These are phyloP conservation scores for Solanum etuberosum DNA, from an alignment of 257 asterid genomes.

Conservation along the genomic window DNA sequence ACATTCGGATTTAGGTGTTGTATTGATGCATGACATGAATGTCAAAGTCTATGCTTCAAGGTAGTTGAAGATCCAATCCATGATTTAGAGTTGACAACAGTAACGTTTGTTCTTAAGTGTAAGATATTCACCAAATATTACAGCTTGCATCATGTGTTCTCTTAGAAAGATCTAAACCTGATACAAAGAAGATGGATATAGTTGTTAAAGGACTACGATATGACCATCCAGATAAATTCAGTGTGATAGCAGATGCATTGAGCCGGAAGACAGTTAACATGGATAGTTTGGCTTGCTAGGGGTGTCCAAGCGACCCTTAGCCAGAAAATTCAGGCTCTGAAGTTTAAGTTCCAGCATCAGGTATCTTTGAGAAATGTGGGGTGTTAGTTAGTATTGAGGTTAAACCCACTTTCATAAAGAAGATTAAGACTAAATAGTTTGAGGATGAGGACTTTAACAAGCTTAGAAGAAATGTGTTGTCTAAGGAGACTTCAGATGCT, in stretches of 20 bases:
- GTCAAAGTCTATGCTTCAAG: background rate
- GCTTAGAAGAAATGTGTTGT: background rate
- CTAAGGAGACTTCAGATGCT: background rate
- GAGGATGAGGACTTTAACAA: background rate
- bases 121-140: background rate
- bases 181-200: background rate
- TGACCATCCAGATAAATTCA: background rate
- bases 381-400: background rate
- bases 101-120: background rate
- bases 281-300: background rate
- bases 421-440: background rate
- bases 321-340: background rate
- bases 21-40: too few species aligned
- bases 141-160: background rate
- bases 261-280: too few species aligned
- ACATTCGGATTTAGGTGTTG: background rate
- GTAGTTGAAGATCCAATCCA: background rate
- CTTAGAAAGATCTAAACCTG: background rate
- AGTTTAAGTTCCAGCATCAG: background rate
- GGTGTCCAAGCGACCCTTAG: background rate
- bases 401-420: background rate
- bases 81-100: background rate
- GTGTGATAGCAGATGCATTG: background rate
- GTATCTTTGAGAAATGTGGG: background rate
- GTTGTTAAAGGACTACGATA: background rate